A percentile compares a stretch with the other conserved stretches of the same genome.
Evolutionary conservation across 2,329 filamentous ascomycete genomes (phyloP).

Genomic region (Ceratocystiopsis minuta): DNA sequence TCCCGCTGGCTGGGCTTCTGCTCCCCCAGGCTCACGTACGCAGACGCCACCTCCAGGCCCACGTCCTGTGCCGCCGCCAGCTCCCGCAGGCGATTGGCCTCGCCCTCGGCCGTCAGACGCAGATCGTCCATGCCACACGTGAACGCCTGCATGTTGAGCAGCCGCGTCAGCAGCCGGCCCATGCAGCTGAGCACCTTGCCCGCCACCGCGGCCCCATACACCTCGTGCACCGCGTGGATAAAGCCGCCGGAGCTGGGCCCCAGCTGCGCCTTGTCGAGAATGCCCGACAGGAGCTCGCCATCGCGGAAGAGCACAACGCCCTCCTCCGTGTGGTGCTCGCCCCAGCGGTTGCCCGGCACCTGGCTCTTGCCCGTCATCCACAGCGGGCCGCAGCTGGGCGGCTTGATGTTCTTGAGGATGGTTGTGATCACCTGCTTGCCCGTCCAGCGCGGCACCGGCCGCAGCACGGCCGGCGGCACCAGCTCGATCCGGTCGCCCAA

Average conservation of each 20-base stretch:
- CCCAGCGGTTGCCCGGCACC: constrained; percentile 68
- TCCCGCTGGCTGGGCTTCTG: constrained; percentile 43
- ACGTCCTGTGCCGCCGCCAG: constrained; percentile 48
- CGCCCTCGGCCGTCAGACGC: constrained; percentile 63
- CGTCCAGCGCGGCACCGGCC: constrained; percentile 72
- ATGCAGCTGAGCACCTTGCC: constrained; percentile 79
- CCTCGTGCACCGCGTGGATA: constrained; percentile 81
- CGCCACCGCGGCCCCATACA: constrained; percentile 74
- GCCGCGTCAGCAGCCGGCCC: constrained; percentile 73
- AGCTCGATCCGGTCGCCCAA: constrained; percentile 66
- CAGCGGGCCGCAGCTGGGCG: constrained; percentile 54
- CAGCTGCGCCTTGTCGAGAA: constrained; percentile 90
- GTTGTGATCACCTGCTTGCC: constrained; percentile 93
- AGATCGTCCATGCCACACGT: constrained; percentile 96
- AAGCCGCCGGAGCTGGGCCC: constrained; percentile 75
- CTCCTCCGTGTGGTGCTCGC: constrained; percentile 54
- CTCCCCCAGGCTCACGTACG: constrained; percentile 70
- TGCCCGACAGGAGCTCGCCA: constrained; percentile 75
- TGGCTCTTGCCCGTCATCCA: constrained; percentile 66
- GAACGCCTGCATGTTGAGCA: constrained; percentile 85
- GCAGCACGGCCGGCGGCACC: constrained; percentile 63
- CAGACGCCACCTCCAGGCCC: constrained; percentile 63
- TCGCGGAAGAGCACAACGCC: constrained; percentile 65
- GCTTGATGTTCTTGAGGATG: constrained; percentile 80
- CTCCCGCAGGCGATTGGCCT: constrained; percentile 49